Conservation (phyloP, 139 green algal species). For the Zygnema circumcarinatum region DNA sequence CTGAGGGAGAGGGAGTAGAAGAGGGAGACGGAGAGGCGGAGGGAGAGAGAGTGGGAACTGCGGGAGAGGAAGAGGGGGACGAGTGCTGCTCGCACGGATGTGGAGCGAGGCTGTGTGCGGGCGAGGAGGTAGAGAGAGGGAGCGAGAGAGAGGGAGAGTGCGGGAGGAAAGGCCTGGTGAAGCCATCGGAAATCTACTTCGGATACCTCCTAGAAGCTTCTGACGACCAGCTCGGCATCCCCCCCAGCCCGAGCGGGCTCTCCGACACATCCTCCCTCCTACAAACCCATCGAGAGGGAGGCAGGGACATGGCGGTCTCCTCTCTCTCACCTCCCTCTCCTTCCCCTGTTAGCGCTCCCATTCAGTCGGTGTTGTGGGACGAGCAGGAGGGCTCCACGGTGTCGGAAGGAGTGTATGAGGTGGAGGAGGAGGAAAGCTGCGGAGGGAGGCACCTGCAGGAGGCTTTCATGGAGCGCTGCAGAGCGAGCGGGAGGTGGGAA, state of each 20-base stretch:
- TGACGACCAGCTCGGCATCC: slow-evolving; percentile 19
- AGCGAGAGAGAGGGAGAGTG: background rate
- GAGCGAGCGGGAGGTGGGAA: background rate
- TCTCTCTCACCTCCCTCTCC: background rate
- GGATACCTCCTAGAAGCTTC: slow-evolving; percentile 10
- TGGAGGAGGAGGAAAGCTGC: background rate
- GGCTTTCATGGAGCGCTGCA: background rate
- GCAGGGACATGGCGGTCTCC: background rate
- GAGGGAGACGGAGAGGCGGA: background rate
- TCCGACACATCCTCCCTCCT: background rate
- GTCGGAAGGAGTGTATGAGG: background rate
- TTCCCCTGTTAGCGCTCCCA: background rate
- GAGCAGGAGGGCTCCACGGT: background rate
- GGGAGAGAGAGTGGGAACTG: background rate
- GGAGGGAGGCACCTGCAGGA: background rate
- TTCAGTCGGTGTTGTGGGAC: background rate
- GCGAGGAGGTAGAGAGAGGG: background rate
- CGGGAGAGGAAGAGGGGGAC: background rate
- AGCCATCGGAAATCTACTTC: background rate
- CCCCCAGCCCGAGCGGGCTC: background rate
- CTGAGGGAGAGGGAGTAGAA: background rate
- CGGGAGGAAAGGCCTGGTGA: background rate
- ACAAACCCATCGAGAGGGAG: background rate
- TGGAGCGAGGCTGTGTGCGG: background rate
- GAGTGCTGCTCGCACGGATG: background rate